A percentile compares a stretch with the other conserved stretches of the same genome.
Conservation (phyloP, 108 stramenopile genomes). For the Nitzschia sp. region DNA sequence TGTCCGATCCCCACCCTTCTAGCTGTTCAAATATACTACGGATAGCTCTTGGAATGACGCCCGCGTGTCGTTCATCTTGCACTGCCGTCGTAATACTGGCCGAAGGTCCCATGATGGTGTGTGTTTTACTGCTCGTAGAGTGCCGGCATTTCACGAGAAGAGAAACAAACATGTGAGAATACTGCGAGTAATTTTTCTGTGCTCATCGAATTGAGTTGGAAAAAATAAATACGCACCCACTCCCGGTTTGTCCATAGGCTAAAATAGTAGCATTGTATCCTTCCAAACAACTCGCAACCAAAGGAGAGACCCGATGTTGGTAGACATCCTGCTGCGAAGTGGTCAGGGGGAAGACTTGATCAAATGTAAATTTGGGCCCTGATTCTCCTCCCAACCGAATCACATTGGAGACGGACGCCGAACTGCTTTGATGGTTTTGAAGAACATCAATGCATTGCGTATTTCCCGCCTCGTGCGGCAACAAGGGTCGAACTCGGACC, state of each 20-base stretch:
- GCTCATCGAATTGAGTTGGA: background rate
- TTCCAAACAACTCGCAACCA: constrained; percentile 67
- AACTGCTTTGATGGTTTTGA: background rate
- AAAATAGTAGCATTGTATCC: constrained; percentile 98
- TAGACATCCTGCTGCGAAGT: constrained; percentile 62
- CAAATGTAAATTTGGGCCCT: constrained; percentile 68
- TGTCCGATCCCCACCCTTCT: constrained; percentile 3
- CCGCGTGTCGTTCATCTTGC: constrained; percentile 55
- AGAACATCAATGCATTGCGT: constrained; percentile 65
- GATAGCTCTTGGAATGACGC: constrained; percentile 78
- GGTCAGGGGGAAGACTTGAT: constrained; percentile 50
- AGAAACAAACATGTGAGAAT: no score
- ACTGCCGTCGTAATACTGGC: constrained; percentile 15
- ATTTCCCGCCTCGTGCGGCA: constrained; percentile 60
- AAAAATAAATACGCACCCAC: no score
- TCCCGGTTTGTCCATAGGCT: constrained; percentile 96
- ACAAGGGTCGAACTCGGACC: constrained; percentile 77
- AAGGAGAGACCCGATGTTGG: constrained; percentile 45
- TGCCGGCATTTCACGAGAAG: no score
- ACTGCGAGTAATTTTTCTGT: no score
- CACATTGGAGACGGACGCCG: constrained; percentile 4
- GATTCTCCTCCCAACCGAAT: constrained; percentile 39
- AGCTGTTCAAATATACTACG: constrained; percentile 56
- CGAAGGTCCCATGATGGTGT: constrained; percentile 53
- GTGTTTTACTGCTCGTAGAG: constrained; percentile 56